Conservation (phyloP, 1,284 basidiomycete genomes). For the Porogramme epimiltina region DNA sequence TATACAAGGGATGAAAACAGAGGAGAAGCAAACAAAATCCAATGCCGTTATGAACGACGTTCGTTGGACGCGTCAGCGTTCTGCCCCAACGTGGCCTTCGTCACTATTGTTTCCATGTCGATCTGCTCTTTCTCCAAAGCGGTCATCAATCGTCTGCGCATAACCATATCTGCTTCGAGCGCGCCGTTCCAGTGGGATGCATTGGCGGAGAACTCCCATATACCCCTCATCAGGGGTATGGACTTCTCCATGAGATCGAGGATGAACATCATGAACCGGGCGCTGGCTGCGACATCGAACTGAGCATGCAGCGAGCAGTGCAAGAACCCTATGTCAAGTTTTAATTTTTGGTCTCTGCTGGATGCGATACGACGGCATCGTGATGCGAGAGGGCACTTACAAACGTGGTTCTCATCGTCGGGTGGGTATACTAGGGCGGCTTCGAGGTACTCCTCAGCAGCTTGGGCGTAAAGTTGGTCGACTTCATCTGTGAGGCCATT, state of each 20-base stretch:
- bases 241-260: slow-evolving; percentile 16
- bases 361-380: not conserved
- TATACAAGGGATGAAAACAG: no score
- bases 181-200: slow-evolving; percentile 1
- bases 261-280: slow-evolving; percentile 9
- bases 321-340: slow-evolving; percentile 17
- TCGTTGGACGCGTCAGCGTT: not conserved
- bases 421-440: slow-evolving; percentile 30
- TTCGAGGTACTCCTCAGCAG: slow-evolving; percentile 30
- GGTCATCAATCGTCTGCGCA: slow-evolving; percentile 1
- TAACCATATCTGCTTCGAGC: slow-evolving; percentile 2
- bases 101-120: not conserved
- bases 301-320: slow-evolving; percentile 14
- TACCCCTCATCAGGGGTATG: slow-evolving; percentile 23
- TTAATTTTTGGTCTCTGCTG: no score
- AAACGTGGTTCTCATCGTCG: slow-evolving; percentile 37
- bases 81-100: not conserved
- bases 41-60: no score
- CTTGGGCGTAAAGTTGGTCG: slow-evolving; percentile 12
- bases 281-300: slow-evolving; percentile 3
- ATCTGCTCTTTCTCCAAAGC: not conserved
- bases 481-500: not conserved
- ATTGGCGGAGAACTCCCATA: slow-evolving; percentile 29
- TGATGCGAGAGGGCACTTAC: slow-evolving; percentile 11
- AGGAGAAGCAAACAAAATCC: no score